Base-by-base conservation (phyloP, 2,329 filamentous ascomycete species). In the Pseudogymnoascus sp. region DNA sequence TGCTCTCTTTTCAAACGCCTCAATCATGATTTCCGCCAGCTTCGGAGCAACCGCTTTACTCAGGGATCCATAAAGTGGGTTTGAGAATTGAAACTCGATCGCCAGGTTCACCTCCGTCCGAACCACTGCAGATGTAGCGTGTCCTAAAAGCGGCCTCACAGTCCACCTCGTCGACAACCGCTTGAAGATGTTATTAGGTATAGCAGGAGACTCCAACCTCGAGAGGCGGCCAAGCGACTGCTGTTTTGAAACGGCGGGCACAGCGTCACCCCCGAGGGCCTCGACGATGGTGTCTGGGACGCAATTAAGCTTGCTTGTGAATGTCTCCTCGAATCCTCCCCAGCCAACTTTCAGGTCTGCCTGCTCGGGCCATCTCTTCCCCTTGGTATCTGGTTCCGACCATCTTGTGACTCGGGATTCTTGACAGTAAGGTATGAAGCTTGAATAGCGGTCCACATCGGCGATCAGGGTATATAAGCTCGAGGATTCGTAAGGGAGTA, bases 371-470 rank as follows among this genome's bases (percentile, higher is more conserved):
- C 84, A 90, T 47, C 76, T 77, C 28, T 77, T 76, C 61, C 68
- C 68, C 1, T 77, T 72, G 26, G 77, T 65, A 71, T 84, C 79
- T 8, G 84, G 79, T 11, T 74, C 62, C 6, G 90, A 88, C 83
- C 88, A 91, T 64, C 82, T 80, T 1, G 91, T 96, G 42, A 97
- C 91, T 65, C 81, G 83, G 38, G 90, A 93, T 53, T 80, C 80
- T 47, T 85, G 83, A 78, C 93, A 96, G 82, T 96, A 97, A 10
- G 95, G 95, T n/a, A 99, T 85, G 80, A 97, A 99, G 68, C 80
- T 75, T 38, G 83, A 80, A 83, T 99, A 99, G 67, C 85, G 86
- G 75, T 91, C 85, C 68, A 99, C 87, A 76, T 97, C 91, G 77
- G 92, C 87, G 75, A 99, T 93, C 63, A 97, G 83, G 68, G 82